A percentile compares a stretch with the other conserved stretches of the same genome.
Evolutionary conservation across 129 eudicot species (phyloP).

Genomic region (Glebionis coronaria): DNA sequence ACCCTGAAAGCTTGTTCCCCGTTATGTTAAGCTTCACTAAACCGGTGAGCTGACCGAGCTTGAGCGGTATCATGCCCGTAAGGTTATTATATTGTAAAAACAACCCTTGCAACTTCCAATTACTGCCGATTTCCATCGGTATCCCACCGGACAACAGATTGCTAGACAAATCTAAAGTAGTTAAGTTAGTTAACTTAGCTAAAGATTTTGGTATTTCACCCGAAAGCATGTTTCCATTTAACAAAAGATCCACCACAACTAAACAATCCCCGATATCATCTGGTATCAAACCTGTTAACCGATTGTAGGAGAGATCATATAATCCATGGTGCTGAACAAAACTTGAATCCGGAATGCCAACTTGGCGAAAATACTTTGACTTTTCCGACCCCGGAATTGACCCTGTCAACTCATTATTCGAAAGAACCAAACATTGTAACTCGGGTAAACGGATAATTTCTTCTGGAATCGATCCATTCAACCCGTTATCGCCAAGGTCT

Average conservation of each 20-base stretch:
- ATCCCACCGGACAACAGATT: conserved; percentile 48
- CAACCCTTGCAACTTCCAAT: conserved; percentile 47
- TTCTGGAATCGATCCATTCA: conserved; percentile 58
- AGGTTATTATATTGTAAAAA: conserved; percentile 58
- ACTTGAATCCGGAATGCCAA: conserved; percentile 55
- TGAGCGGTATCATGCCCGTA: conserved; percentile 44
- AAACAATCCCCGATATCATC: conserved; percentile 52
- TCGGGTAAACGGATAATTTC: conserved; percentile 43
- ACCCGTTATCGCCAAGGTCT: conserved; percentile 50
- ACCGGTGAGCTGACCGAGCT: conserved; percentile 42
- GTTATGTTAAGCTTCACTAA: conserved; percentile 62
- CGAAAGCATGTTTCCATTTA: conserved; percentile 48
- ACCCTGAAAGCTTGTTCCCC: conserved; percentile 51
- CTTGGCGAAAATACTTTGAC: conserved; percentile 52
- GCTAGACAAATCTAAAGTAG: conserved; percentile 49
- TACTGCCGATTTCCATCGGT: conserved; percentile 43
- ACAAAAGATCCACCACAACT: conserved; percentile 53
- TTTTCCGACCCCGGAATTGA: conserved; percentile 47
- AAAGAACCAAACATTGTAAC: conserved; percentile 60
- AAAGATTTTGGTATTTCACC: conserved; percentile 56
- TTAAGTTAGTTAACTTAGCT: conserved; percentile 45
- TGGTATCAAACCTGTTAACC: conserved; percentile 54
- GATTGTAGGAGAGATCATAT: conserved; percentile 58
- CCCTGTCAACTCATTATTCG: conserved; percentile 56
- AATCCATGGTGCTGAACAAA: conserved; percentile 67